These are phyloP conservation scores for Neocallimastix lanati DNA, from an alignment of 192 early-diverging fungal genomes.

Conservation along the genomic window DNA sequence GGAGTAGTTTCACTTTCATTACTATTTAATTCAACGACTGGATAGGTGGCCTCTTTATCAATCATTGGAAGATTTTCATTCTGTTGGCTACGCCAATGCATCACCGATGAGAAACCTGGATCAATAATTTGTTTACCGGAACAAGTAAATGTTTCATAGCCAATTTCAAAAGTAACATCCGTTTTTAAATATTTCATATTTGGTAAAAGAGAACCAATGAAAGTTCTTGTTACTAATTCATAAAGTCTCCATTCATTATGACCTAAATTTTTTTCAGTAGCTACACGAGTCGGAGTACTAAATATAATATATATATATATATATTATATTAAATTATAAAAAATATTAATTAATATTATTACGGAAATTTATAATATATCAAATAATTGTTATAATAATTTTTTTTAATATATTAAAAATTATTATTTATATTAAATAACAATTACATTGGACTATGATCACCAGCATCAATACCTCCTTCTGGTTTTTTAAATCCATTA, in stretches of 20 bases:
- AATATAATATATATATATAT: too few species aligned
- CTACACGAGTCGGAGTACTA: constrained; percentile 23
- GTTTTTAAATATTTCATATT: constrained; percentile 21
- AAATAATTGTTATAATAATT: too few species aligned
- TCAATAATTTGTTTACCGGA: constrained; percentile 9
- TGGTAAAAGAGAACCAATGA: constrained; percentile 21
- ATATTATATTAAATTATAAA: too few species aligned
- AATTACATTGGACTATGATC: constrained; percentile 37
- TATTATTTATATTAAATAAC: too few species aligned
- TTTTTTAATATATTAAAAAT: too few species aligned
- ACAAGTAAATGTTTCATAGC: constrained; percentile 17
- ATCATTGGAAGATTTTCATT: constrained; percentile 16
- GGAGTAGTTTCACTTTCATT: constrained; percentile 26
- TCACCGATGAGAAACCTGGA: constrained; percentile 12
- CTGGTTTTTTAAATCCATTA: constrained; percentile 12
- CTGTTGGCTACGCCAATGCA: constrained; percentile 15
- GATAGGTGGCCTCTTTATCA: constrained; percentile 7
- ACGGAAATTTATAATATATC: too few species aligned
- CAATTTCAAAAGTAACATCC: constrained; percentile 10
- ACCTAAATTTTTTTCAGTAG: constrained; percentile 16
- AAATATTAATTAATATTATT: too few species aligned
- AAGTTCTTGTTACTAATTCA: constrained; percentile 18
- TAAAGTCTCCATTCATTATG: constrained; percentile 24
- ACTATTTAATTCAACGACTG: constrained; percentile 8
- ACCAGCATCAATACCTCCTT: constrained; percentile 20